Conservation (phyloP, 2,329 filamentous ascomycete species). For the Verticillium klebahnii region DNA sequence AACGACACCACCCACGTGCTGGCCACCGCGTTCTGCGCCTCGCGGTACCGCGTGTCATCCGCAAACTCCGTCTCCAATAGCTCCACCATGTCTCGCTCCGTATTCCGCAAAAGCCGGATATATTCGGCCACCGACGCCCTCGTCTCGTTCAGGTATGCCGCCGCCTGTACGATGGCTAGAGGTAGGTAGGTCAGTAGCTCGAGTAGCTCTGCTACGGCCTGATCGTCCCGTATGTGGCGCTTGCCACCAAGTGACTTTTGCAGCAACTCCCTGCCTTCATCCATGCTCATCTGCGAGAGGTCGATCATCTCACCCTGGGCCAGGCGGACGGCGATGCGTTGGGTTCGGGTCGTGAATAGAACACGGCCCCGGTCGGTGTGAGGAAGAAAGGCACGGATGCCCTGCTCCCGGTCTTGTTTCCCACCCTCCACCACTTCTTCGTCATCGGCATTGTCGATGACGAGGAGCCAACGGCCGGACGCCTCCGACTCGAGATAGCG, state of each 20-base stretch:
- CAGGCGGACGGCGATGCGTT: background rate
- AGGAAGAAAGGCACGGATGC: background rate
- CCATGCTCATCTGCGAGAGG: no score
- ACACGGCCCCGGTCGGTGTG: background rate
- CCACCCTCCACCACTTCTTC: conserved; percentile 17
- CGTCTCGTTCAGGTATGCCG: conserved; percentile 15
- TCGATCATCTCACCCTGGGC: background rate
- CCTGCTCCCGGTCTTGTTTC: background rate
- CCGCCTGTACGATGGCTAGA: conserved; percentile 19
- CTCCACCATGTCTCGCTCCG: conserved; percentile 6
- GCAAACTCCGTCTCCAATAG: conserved; percentile 8
- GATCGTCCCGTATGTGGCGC: no score
- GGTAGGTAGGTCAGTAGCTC: conserved; percentile 19
- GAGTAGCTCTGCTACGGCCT: conserved; percentile 14
- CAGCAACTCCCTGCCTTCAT: no score
- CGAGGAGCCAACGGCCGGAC: conserved; percentile 25
- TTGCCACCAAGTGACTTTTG: no score
- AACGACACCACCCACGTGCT: conserved; percentile 16
- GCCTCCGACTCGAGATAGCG: conserved; percentile 18
- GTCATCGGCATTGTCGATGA: conserved; percentile 29
- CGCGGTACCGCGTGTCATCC: conserved; percentile 8
- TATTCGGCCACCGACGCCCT: conserved; percentile 8
- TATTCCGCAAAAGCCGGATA: conserved; percentile 8
- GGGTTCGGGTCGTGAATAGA: background rate
- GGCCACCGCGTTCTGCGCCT: conserved; percentile 10